phyloP scores from a whole-genome alignment of 2,329 filamentous ascomycete species.

The Alternaria consortialis region DNA sequence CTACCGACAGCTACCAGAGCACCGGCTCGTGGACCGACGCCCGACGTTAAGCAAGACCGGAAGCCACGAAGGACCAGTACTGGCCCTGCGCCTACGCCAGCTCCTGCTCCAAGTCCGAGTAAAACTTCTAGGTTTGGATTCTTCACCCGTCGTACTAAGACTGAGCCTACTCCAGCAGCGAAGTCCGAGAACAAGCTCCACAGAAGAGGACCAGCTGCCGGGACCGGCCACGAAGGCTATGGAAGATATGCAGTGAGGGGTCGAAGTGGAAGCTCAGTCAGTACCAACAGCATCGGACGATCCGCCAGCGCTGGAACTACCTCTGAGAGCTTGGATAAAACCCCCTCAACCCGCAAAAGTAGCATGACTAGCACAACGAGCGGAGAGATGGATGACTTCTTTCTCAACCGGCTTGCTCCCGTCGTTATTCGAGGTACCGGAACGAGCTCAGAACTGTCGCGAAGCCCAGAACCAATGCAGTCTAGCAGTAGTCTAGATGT shows the following conservation, averaged over 20 bases:
- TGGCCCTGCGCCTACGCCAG: conserved; percentile 54
- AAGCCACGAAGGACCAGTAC: conserved; percentile 45
- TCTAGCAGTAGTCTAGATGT: conserved; percentile 49
- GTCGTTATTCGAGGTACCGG: conserved; percentile 57
- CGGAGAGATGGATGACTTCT: conserved; percentile 57
- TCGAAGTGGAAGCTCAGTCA: conserved; percentile 69
- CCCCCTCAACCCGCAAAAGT: conserved; percentile 53
- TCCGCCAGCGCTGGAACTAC: conserved; percentile 57
- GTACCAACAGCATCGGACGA: conserved; percentile 58
- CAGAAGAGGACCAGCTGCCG: conserved; percentile 82
- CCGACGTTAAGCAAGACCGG: conserved; percentile 51
- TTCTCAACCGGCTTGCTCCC: conserved; percentile 56
- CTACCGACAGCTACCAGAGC: conserved; percentile 35
- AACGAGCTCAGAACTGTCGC: conserved; percentile 48
- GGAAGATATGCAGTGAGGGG: conserved; percentile 71
- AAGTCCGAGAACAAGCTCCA: conserved; percentile 64
- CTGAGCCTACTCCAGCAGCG: conserved; percentile 62
- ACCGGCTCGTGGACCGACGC: conserved; percentile 46
- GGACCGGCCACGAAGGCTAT: conserved; percentile 93
- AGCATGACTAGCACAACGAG: conserved; percentile 55
- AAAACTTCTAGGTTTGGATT: conserved; percentile 77
- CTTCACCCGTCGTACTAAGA: conserved; percentile 77
- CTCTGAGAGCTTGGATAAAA: conserved; percentile 45
- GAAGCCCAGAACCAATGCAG: conserved; percentile 49
- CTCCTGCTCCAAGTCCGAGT: conserved; percentile 60